Conservation (phyloP, 176 grass and related monocot genomes). For the Cenchrus purpureus region DNA sequence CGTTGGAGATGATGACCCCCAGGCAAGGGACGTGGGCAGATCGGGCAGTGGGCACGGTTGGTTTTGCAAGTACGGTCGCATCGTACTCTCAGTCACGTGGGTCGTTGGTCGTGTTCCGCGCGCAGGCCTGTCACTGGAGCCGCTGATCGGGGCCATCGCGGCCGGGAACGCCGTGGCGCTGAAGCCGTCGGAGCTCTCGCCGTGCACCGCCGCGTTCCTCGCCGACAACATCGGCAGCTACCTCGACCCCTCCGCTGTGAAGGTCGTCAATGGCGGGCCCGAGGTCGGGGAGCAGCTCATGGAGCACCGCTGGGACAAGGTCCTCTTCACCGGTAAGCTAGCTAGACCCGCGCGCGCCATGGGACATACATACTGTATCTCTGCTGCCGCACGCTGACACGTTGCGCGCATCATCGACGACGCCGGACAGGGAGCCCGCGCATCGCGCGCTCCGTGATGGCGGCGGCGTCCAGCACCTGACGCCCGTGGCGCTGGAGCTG, state of each 20-base stretch:
- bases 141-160: slow-evolving; percentile 79
- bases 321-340: slow-evolving; percentile 84
- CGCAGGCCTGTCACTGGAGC: slow-evolving; percentile 84
- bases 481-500: slow-evolving; percentile 86
- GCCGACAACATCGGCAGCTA: slow-evolving; percentile 54
- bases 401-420: no score
- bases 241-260: slow-evolving; percentile 69
- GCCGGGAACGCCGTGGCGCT: slow-evolving; percentile 79
- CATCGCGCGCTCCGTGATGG: slow-evolving; percentile 76
- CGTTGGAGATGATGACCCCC: no score
- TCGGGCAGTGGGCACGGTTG: neutral
- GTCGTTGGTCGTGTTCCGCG: no score
- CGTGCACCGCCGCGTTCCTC: slow-evolving; percentile 65
- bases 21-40: no score
- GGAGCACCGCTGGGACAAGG: slow-evolving; percentile 88
- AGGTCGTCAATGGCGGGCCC: slow-evolving; percentile 72
- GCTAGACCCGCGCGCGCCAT: no score
- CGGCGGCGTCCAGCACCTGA: slow-evolving; percentile 85
- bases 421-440: slow-evolving; percentile 58
- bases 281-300: slow-evolving; percentile 70
- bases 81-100: neutral
- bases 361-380: no score
- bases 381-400: no score
- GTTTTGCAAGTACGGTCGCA: neutral
- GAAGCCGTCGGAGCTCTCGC: slow-evolving; percentile 89